These are phyloP conservation scores for Fusarium pseudoanthophilum DNA, from an alignment of 2,329 filamentous ascomycete genomes.

Conservation along the genomic window DNA sequence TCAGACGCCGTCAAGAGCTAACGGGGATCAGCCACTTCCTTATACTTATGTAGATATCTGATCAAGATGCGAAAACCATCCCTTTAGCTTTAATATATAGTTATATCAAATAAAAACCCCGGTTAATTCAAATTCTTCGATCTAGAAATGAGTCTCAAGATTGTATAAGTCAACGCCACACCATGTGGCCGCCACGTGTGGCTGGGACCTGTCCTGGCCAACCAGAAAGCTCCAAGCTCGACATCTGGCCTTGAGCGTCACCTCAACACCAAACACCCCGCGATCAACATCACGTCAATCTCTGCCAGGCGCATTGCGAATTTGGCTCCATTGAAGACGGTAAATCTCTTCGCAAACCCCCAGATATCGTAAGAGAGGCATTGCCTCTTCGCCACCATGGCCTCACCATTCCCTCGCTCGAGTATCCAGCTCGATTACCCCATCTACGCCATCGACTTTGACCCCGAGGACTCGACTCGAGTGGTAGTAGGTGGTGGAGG, in stretches of 20 bases:
- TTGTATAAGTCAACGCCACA: slow-evolving; percentile 47
- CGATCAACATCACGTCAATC: slow-evolving; percentile 23
- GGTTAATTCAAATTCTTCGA: background rate
- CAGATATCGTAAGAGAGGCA: slow-evolving; percentile 11
- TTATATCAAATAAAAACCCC: background rate
- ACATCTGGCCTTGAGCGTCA: slow-evolving; percentile 44
- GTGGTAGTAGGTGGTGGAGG: slow-evolving; percentile 89
- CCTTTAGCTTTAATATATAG: background rate
- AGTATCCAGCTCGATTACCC: slow-evolving; percentile 82
- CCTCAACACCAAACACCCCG: slow-evolving; percentile 27
- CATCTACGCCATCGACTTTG: slow-evolving; percentile 88
- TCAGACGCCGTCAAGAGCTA: background rate
- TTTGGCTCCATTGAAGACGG: background rate
- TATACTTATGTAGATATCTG: background rate
- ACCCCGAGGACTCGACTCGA: slow-evolving; percentile 78
- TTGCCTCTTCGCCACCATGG: slow-evolving; percentile 47
- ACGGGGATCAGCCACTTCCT: background rate
- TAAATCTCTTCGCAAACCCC: background rate
- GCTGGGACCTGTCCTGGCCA: slow-evolving; percentile 22
- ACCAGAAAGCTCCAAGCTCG: slow-evolving; percentile 37
- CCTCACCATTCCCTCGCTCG: slow-evolving; percentile 59
- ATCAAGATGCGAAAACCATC: background rate
- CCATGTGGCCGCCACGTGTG: slow-evolving; percentile 8
- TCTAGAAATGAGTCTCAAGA: background rate
- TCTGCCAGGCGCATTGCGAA: slow-evolving; percentile 7